These are phyloP conservation scores for Neoscytalidium dimidiatum DNA, from an alignment of 2,329 filamentous ascomycete species.

Conservation along the genomic window DNA sequence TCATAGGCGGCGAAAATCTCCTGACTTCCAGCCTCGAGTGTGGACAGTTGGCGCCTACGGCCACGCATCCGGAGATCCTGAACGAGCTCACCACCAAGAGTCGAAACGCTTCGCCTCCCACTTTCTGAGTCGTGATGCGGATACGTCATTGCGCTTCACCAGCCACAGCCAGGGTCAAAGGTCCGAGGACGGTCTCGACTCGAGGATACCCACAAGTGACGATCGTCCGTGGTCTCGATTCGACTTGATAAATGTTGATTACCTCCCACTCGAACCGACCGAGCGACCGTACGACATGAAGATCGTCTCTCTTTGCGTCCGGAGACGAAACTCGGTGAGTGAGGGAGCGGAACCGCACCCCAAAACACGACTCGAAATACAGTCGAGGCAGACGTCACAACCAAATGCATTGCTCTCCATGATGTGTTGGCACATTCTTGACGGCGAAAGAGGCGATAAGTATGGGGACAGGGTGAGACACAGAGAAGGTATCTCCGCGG, in stretches of 20 bases:
- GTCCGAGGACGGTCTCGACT: not conserved
- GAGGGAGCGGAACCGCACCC: not conserved
- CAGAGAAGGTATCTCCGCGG: not conserved
- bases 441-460: not conserved
- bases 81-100: not conserved
- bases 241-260: not conserved
- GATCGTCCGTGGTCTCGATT: slow-evolving; percentile 1
- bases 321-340: not conserved
- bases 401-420: not conserved
- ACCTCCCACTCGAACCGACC: not conserved
- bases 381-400: not conserved
- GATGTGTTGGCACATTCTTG: not conserved
- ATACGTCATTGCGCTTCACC: slow-evolving; percentile 7
- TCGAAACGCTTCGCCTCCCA: not conserved
- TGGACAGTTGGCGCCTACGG: not conserved
- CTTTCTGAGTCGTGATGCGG: slow-evolving; percentile 12
- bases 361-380: not conserved
- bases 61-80: not conserved
- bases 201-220: not conserved
- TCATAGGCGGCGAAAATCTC: slow-evolving; percentile 2
- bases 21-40: not conserved
- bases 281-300: not conserved
- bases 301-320: not conserved
- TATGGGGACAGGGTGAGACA: not conserved
- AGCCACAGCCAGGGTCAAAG: not conserved